A percentile compares a stretch with the other conserved stretches of the same genome.
phyloP scores from a whole-genome alignment of 108 stramenopile genomes.

The Stephanodiscus triporus region DNA sequence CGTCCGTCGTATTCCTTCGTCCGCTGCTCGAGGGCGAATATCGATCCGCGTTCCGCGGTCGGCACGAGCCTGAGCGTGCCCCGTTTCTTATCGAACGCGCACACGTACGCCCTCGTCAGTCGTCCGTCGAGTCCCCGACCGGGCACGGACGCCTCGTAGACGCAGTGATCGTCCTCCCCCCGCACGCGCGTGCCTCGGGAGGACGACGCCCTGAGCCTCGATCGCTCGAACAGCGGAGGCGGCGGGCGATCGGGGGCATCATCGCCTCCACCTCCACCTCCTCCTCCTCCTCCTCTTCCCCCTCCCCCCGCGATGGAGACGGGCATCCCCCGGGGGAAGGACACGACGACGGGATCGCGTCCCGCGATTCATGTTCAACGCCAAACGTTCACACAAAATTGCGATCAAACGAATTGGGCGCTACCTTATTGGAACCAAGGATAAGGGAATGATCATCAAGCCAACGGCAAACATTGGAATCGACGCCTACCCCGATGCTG shows the following conservation, averaged over 20 bases:
- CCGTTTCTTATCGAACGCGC: slow-evolving; percentile 61
- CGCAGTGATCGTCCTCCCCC: slow-evolving; percentile 55
- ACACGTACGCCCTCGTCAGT: slow-evolving; percentile 71
- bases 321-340: slow-evolving; percentile 10
- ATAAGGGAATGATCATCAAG: no score
- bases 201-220: slow-evolving; percentile 36
- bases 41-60: slow-evolving; percentile 65
- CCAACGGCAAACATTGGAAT: no score
- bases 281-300: no score
- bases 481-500: no score
- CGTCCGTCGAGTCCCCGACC: slow-evolving; percentile 69
- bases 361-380: no score
- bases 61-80: slow-evolving; percentile 55
- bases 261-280: no score
- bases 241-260: no score
- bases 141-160: slow-evolving; percentile 38
- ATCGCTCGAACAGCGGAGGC: slow-evolving; percentile 49
- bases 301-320: neutral
- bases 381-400: no score
- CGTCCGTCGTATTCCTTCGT: slow-evolving; percentile 59
- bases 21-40: slow-evolving; percentile 71
- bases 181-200: slow-evolving; percentile 35
- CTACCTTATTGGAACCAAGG: no score
- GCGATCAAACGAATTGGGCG: no score
- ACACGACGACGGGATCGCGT: no score